Percentiles rank a stretch among this genome's conserved stretches.
Conservation (phyloP, 2,329 filamentous ascomycete genomes). For the Cordyceps cicadae region DNA sequence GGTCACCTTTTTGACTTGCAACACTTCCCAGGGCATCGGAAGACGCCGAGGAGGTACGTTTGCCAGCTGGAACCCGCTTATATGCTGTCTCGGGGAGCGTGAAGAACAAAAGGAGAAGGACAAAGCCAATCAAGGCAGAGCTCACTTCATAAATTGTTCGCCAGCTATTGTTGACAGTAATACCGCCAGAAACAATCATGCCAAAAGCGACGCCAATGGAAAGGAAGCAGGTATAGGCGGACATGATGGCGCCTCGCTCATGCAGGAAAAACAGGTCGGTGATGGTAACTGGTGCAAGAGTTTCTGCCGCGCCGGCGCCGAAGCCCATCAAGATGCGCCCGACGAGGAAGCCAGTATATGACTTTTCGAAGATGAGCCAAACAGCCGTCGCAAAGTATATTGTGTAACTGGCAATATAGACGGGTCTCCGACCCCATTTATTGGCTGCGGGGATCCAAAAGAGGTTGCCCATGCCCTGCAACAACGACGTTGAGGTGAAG, state of each 20-base stretch:
- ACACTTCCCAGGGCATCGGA: conserved; percentile 7
- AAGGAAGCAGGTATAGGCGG: conserved; percentile 33
- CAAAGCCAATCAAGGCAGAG: conserved; percentile 38
- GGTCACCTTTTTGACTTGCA: conserved; percentile 7
- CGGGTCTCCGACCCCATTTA: conserved; percentile 36
- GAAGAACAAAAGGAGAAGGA: conserved; percentile 40
- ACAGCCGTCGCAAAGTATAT: conserved; percentile 33
- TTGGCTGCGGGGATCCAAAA: conserved; percentile 38
- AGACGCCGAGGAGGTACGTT: conserved; percentile 12
- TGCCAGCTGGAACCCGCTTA: conserved; percentile 21
- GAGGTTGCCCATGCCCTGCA: conserved; percentile 40
- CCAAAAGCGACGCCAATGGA: conserved; percentile 35
- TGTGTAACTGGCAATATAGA: conserved; percentile 35
- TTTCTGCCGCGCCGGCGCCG: conserved; percentile 45
- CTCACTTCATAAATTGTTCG: conserved; percentile 44
- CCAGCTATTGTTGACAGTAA: conserved; percentile 41
- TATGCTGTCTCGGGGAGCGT: conserved; percentile 49
- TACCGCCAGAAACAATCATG: conserved; percentile 37
- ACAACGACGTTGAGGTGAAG: conserved; percentile 42
- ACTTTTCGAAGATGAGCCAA: conserved; percentile 35
- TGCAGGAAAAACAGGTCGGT: conserved; percentile 50
- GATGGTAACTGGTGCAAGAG: conserved; percentile 42
- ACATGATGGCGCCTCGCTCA: conserved; percentile 44
- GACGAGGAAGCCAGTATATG: conserved; percentile 34
- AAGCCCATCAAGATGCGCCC: conserved; percentile 45